phyloP scores from a whole-genome alignment of 176 grass and related monocot species.

The Oryza nivara region DNA sequence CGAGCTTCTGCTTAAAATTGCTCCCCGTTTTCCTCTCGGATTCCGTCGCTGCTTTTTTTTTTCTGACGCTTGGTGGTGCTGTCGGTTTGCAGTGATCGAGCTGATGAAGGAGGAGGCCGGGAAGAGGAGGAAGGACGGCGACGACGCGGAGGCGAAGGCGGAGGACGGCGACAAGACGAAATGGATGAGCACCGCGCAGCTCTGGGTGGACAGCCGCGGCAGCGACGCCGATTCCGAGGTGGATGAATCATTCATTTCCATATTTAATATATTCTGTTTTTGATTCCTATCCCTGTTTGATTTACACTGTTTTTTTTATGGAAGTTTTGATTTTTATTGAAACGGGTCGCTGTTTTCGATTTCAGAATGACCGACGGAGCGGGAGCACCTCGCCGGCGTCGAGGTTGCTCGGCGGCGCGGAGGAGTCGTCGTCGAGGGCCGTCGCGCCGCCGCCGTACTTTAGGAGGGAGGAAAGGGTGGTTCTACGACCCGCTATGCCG shows the following conservation, averaged over 20 bases:
- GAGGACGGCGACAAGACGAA: constrained; percentile 68
- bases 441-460: constrained; percentile 10
- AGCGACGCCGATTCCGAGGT: constrained; percentile 53
- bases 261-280: not conserved
- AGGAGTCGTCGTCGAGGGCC: constrained; percentile 41
- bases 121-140: constrained; percentile 35
- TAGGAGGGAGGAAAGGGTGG: constrained; percentile 40
- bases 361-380: constrained; percentile 41
- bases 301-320: not conserved
- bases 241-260: not conserved
- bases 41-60: not conserved
- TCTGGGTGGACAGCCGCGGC: constrained; percentile 67
- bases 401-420: constrained; percentile 32
- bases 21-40: not conserved
- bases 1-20: not conserved
- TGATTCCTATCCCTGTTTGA: not conserved
- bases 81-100: constrained; percentile 64
- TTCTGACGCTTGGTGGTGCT: constrained; percentile 2
- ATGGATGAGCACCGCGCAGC: constrained; percentile 95
- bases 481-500: constrained; percentile 27
- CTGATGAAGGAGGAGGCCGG: constrained; percentile 66
- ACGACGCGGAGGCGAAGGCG: constrained; percentile 29
- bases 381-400: constrained; percentile 39
- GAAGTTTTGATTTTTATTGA: not conserved
- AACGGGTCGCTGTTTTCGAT: not conserved